phyloP scores from a whole-genome alignment of 2,329 filamentous ascomycete genomes.

The Alternaria rosae region DNA sequence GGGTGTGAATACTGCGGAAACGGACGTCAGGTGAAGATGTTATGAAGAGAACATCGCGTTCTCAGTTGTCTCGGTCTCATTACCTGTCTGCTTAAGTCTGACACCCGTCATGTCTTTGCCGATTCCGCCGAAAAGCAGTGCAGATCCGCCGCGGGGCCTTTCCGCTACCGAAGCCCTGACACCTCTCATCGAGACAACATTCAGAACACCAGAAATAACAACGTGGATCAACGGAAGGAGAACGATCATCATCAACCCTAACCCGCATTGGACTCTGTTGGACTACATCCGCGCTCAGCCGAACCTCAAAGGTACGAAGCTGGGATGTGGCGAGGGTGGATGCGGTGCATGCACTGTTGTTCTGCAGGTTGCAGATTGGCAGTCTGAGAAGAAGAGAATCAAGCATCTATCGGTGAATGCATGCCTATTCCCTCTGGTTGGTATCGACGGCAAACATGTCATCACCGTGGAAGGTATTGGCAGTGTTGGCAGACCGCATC shows the following conservation, averaged over 20 bases:
- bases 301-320: slow-evolving; percentile 93
- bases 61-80: not conserved
- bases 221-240: slow-evolving; percentile 94
- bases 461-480: slow-evolving; percentile 96
- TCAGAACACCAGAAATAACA: slow-evolving; percentile 74
- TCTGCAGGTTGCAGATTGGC: slow-evolving; percentile 59
- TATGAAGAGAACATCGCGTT: slow-evolving; percentile 5
- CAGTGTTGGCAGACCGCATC: slow-evolving; percentile 82
- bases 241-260: slow-evolving; percentile 81
- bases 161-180: slow-evolving; percentile 57
- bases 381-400: slow-evolving; percentile 79
- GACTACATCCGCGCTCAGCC: slow-evolving; percentile 83
- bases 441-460: slow-evolving; percentile 95
- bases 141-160: slow-evolving; percentile 31
- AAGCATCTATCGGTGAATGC: slow-evolving; percentile 97
- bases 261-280: slow-evolving; percentile 87
- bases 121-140: slow-evolving; percentile 38
- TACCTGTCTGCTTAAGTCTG: not conserved
- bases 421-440: slow-evolving; percentile 87
- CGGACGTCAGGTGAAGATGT: not conserved
- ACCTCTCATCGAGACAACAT: slow-evolving; percentile 75
- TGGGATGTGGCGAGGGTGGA: slow-evolving; percentile 94
- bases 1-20: slow-evolving; percentile 17
- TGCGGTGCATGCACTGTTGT: slow-evolving; percentile 94
- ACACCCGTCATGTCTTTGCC: slow-evolving; percentile 38